Evolutionary conservation across 2,329 filamentous ascomycete species (phyloP), one percentile per base, ranked within the genome.

Genomic region (Coniella lustricola): DNA sequence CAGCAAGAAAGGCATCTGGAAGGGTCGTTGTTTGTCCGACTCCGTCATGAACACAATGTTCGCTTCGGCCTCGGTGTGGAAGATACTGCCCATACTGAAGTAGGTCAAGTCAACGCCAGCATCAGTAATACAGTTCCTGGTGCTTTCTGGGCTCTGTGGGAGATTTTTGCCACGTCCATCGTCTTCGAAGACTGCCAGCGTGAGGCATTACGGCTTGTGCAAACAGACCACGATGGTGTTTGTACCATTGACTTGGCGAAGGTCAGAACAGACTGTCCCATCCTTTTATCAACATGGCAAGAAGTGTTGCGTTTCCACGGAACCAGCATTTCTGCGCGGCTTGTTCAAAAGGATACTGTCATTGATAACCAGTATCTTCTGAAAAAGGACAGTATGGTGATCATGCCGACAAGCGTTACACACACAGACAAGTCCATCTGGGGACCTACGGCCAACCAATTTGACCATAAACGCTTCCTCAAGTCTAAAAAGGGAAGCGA

Each of bases 231-330:
- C 22, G 44, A 40, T n/a, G 44, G 36, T 17, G n/a, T 37, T 9
- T 31, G 32, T 13, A 46, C 36, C n/a, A 46, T 46, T 12, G 14
- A 46, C 31, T 35, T 46, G 16, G 44, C 44, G 32, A 38, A 40
- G 16, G 44, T 46, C 8, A 39, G 29, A 22, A 40, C 44, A 16
- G 36, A 33, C 3, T 58, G 55, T 22, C 55, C 55, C 13, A 46
- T 53, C 18, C 48, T 58, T 3, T 34, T 55, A 3, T 58, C 52
- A 1, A 58, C 53, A 20, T 50, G 39, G 38, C 48, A 53, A 22
- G 50, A 57, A 36, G 48, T 39, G 8, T 33, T 55, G 16, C 48
- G 53, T n/a, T 53, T 49, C n/a, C 29, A 37, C 10, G 32, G 47
- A 32, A 55, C 47, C 13, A 48, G 52, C 3, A 46, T 54, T 20